Evolutionary conservation across 495 filamentous ascomycete genomes (phyloP).

Genomic region (Talaromyces proteolyticus): DNA sequence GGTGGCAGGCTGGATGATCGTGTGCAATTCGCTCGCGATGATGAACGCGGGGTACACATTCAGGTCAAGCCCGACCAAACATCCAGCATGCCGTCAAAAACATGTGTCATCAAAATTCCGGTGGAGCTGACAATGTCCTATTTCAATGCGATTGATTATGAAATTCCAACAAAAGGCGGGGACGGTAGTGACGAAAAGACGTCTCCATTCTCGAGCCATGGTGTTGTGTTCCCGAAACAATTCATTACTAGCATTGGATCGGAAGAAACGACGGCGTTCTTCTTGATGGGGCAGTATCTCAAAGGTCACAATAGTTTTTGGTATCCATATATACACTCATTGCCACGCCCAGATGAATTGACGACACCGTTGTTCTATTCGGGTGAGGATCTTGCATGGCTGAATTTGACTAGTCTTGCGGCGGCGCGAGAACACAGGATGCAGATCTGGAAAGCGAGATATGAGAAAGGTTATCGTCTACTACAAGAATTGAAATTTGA

Average conservation of each 20-base stretch:
- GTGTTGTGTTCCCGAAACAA: slow-evolving; percentile 22
- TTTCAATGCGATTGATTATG: slow-evolving; percentile 40
- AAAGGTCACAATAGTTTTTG: slow-evolving; percentile 47
- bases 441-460: slow-evolving; percentile 43
- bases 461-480: slow-evolving; percentile 27
- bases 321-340: slow-evolving; percentile 53
- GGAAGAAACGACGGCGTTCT: slow-evolving; percentile 41
- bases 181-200: too few relatives aligned
- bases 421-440: slow-evolving; percentile 37
- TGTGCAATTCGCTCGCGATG: slow-evolving; percentile 34
- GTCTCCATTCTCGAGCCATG: slow-evolving; percentile 27
- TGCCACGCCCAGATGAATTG: slow-evolving; percentile 49
- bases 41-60: slow-evolving; percentile 39
- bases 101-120: slow-evolving; percentile 38
- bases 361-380: slow-evolving; percentile 55
- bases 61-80: slow-evolving; percentile 26
- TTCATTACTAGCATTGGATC: slow-evolving; percentile 30
- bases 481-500: slow-evolving; percentile 31
- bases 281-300: slow-evolving; percentile 53
- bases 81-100: slow-evolving; percentile 20
- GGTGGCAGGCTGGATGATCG: slow-evolving; percentile 35
- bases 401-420: slow-evolving; percentile 55
- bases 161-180: slow-evolving; percentile 6
- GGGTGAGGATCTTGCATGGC: slow-evolving; percentile 46
- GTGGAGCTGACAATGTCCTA: slow-evolving; percentile 44